Percentiles rank a stretch among this genome's conserved stretches.
Conservation (phyloP, 2,329 filamentous ascomycete genomes). For the Fusarium acutatum region DNA sequence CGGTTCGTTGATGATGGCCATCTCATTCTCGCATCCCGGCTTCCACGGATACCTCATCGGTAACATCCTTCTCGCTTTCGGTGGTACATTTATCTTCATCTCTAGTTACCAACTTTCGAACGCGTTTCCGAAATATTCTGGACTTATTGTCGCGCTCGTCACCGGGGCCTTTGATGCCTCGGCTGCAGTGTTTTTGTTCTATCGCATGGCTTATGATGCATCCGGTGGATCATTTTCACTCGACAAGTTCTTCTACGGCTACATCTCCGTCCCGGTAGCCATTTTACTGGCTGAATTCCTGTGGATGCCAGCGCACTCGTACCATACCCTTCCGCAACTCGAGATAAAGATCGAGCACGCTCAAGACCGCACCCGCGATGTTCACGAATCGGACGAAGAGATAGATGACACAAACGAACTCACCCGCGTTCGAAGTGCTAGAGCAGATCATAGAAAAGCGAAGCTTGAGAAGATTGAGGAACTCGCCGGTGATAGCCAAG, state of each 20-base stretch:
- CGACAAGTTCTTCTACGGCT: conserved; percentile 52
- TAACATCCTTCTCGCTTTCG: conserved; percentile 78
- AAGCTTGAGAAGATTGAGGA: conserved; percentile 70
- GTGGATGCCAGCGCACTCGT: conserved; percentile 52
- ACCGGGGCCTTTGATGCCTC: conserved; percentile 86
- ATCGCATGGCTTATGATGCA: conserved; percentile 73
- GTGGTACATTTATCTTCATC: conserved; percentile 82
- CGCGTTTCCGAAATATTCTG: conserved; percentile 77
- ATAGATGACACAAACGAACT: conserved; percentile 58
- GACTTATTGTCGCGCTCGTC: conserved; percentile 77
- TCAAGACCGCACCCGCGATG: conserved; percentile 49
- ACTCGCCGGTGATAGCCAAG: conserved; percentile 65
- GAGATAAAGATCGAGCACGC: conserved; percentile 51
- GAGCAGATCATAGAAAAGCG: conserved; percentile 61
- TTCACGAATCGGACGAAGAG: conserved; percentile 64
- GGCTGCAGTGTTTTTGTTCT: conserved; percentile 78
- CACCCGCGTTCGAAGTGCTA: conserved; percentile 52
- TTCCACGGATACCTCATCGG: conserved; percentile 79
- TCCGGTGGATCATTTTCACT: conserved; percentile 52
- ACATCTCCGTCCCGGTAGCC: conserved; percentile 47
- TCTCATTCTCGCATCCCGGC: conserved; percentile 65
- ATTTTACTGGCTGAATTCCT: conserved; percentile 49
- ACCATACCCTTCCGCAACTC: conserved; percentile 51
- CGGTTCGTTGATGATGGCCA: conserved; percentile 77
- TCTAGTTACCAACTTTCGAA: conserved; percentile 85